Conservation (phyloP, 441 rosid genomes). For the Brassica balearica region DNA sequence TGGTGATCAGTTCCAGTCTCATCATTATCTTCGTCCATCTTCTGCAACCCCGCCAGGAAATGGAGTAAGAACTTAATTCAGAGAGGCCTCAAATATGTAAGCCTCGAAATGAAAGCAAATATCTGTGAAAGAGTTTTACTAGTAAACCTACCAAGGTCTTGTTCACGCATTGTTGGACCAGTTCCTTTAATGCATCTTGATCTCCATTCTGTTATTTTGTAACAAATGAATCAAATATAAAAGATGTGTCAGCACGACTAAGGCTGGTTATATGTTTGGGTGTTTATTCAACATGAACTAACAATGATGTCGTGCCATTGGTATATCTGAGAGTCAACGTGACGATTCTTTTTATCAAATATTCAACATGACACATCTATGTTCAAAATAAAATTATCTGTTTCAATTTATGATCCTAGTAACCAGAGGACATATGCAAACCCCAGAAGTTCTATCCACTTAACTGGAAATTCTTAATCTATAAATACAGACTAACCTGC, state of each 20-base stretch:
- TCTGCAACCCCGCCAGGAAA: constrained; percentile 35
- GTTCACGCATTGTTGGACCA: constrained; percentile 48
- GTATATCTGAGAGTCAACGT: not conserved
- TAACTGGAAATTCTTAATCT: constrained; percentile 4
- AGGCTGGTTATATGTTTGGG: constrained; percentile 8
- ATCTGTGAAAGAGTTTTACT: not conserved
- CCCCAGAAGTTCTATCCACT: constrained; percentile 3
- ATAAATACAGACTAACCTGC: constrained; percentile 52
- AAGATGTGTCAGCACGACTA: constrained; percentile 15
- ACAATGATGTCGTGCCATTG: constrained; percentile 1
- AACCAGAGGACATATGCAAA: constrained; percentile 19
- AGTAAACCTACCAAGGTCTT: constrained; percentile 47
- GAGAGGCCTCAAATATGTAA: not conserved
- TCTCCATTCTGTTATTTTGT: constrained; percentile 58
- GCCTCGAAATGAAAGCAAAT: not conserved
- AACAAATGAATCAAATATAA: constrained; percentile 13
- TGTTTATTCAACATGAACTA: constrained; percentile 11
- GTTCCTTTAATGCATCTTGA: constrained; percentile 69
- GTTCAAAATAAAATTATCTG: not conserved
- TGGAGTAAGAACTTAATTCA: constrained; percentile 21
- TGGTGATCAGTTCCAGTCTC: constrained; percentile 33
- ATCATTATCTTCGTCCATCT: constrained; percentile 41
- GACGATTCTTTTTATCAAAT: not conserved
- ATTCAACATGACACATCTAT: not conserved
- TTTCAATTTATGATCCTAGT: constrained; percentile 6